Percentiles rank a stretch among this genome's conserved stretches.
These are phyloP conservation scores for Neoboletus subvelutipes DNA, from an alignment of 768 basidiomycete genomes.

Conservation along the genomic window DNA sequence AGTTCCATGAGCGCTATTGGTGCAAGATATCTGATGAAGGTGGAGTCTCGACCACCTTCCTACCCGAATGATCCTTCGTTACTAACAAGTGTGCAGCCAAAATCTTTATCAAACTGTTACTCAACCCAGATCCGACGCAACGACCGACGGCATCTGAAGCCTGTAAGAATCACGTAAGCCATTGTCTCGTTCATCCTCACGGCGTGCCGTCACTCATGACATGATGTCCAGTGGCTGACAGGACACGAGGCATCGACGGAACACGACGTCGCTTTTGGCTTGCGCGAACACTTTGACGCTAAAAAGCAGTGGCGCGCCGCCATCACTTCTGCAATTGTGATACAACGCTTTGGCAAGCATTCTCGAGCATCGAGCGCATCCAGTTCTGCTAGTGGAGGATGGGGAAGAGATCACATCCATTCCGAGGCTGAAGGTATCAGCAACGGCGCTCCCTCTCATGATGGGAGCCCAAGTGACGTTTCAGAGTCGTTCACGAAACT, in stretches of 20 bases:
- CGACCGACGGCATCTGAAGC: slow-evolving; percentile 79
- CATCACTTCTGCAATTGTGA: slow-evolving; percentile 51
- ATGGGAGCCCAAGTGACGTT: slow-evolving; percentile 24
- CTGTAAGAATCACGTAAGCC: slow-evolving; percentile 58
- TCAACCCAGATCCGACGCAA: slow-evolving; percentile 66
- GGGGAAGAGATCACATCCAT: slow-evolving; percentile 35
- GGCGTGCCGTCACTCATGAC: background rate
- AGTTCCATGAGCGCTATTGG: slow-evolving; percentile 96
- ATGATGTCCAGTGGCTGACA: slow-evolving; percentile 65
- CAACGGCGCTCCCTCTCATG: slow-evolving; percentile 37
- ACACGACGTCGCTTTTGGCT: slow-evolving; percentile 67
- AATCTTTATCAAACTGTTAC: slow-evolving; percentile 69
- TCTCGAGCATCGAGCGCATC: slow-evolving; percentile 29
- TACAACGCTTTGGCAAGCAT: slow-evolving; percentile 32
- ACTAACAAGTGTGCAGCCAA: slow-evolving; percentile 56
- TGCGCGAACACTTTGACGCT: slow-evolving; percentile 83
- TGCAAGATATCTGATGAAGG: slow-evolving; percentile 80
- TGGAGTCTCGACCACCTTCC: slow-evolving; percentile 26
- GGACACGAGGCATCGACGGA: slow-evolving; percentile 62
- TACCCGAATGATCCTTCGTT: background rate
- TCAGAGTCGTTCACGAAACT: slow-evolving; percentile 27
- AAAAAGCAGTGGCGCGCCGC: slow-evolving; percentile 71
- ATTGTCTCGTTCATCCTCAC: background rate
- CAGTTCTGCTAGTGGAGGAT: slow-evolving; percentile 34
- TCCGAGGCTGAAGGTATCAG: slow-evolving; percentile 28